Conservation (phyloP, 768 basidiomycete species). For the Suillus brevipes region DNA sequence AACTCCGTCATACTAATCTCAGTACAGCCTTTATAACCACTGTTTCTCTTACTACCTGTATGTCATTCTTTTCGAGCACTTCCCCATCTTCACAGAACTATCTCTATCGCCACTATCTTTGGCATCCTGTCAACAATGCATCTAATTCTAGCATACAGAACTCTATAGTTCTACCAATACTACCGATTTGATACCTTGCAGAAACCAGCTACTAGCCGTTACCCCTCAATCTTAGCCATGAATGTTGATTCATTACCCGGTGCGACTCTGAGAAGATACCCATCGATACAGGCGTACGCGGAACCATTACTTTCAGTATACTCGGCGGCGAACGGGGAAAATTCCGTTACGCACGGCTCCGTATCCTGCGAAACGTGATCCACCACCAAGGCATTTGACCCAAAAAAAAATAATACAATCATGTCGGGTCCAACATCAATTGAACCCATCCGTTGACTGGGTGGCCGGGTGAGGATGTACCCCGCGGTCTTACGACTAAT, state of each 20-base stretch:
- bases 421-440: background rate
- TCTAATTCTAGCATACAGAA: conserved; percentile 14
- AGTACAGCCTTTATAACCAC: conserved; percentile 17
- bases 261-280: conserved; percentile 2
- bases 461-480: background rate
- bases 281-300: background rate
- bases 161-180: conserved; percentile 9
- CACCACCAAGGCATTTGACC: background rate
- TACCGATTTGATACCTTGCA: conserved; percentile 11
- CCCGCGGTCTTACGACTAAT: conserved; percentile 6
- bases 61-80: conserved; percentile 9
- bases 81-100: conserved; percentile 9
- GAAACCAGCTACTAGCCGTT: conserved; percentile 1
- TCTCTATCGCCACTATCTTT: conserved; percentile 7
- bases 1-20: conserved; percentile 17
- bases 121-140: conserved; percentile 4
- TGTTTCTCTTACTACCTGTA: conserved; percentile 12
- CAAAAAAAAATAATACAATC: background rate
- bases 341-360: background rate
- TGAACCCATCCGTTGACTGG: background rate
- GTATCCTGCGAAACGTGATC: background rate
- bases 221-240: conserved; percentile 1
- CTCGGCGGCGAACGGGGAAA: background rate
- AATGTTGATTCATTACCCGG: conserved; percentile 12
- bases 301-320: background rate